A percentile compares a stretch with the other conserved stretches of the same genome.
Evolutionary conservation across 78 protist genomes (phyloP).

Genomic region (Dictyostelium intermedium): DNA sequence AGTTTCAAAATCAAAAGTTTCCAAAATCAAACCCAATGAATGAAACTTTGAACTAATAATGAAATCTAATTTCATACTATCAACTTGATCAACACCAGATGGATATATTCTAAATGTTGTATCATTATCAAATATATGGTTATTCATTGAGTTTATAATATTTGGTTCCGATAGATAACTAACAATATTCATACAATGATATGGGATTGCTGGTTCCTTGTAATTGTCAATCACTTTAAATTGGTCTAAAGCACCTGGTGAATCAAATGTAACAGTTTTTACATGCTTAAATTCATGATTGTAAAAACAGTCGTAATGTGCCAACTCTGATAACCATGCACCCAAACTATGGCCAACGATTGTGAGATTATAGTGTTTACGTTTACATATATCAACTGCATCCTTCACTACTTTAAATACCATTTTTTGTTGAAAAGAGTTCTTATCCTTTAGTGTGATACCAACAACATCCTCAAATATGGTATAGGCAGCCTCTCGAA

Average conservation of each 20-base stretch:
- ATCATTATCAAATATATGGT: conserved; percentile 3
- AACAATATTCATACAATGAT: background rate
- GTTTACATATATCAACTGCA: background rate
- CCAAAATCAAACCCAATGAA: background rate
- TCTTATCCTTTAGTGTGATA: background rate
- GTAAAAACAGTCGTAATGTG: conserved; percentile 11
- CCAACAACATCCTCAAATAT: background rate
- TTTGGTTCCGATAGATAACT: background rate
- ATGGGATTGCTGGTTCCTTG: background rate
- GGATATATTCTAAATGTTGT: conserved; percentile 1
- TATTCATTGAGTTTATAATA: background rate
- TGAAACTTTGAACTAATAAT: background rate
- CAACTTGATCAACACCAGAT: background rate
- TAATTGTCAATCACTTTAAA: background rate
- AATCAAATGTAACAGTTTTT: background rate
- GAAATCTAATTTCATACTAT: background rate
- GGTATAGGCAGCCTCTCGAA: background rate
- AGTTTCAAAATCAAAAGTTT: background rate
- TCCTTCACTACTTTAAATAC: background rate
- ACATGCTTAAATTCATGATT: background rate
- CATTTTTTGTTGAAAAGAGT: background rate
- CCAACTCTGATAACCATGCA: conserved; percentile 1
- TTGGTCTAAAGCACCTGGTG: conserved; percentile 20
- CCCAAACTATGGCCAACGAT: conserved; percentile 2
- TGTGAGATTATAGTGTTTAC: background rate